Base-by-base conservation (phyloP, 805 yeast species). In the Saturnispora kantuleensis region DNA sequence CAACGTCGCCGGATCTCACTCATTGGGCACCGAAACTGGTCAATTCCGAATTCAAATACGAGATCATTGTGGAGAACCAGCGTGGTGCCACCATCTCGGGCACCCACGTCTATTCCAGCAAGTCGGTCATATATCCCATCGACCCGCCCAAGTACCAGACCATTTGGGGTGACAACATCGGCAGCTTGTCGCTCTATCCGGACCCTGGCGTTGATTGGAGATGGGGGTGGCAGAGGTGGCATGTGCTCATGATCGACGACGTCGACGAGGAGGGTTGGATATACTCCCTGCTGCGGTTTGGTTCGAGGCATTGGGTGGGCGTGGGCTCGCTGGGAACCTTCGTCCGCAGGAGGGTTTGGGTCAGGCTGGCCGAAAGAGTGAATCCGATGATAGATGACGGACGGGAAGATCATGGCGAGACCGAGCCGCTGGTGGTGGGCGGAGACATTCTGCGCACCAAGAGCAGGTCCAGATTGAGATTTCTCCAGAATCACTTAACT, bases 241-340 rank as follows among this genome's bases (percentile, higher is more conserved):
- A 73, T 46, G 67, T 73, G 3, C 53, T 74, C 46, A 75, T 74
- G 80, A 59, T 68, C 36, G 64, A 66, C 40, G 79, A 76, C 50
- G 77, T 74, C 29, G 81, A 76, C 52, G 79, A 75, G 48, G 71
- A 71, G 48, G 81, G 81, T 3, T 76, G 80, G 79, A 58, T 70
- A 3, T 76, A 76, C 50, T 66, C 74, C 35, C 49, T 56, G n/a
- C 39, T 67, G 2, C 51, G 69, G 13, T 73, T 72, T 54, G 63
- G 62, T 10, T 62, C 70, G 41, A 56, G 55, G 38, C 55, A 58
- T 34, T 76, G 81, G 81, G 70, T 70, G 51, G 80, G 79, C 4
- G 65, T 66, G 35, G 71, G 70, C 35, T 56, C 65, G 38, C 59
- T 72, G 49, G 77, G 78, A 0, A 72, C 73, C 47, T 70, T 71